phyloP scores from a whole-genome alignment of 129 eudicot genomes.

The Flaveria brownii region DNA sequence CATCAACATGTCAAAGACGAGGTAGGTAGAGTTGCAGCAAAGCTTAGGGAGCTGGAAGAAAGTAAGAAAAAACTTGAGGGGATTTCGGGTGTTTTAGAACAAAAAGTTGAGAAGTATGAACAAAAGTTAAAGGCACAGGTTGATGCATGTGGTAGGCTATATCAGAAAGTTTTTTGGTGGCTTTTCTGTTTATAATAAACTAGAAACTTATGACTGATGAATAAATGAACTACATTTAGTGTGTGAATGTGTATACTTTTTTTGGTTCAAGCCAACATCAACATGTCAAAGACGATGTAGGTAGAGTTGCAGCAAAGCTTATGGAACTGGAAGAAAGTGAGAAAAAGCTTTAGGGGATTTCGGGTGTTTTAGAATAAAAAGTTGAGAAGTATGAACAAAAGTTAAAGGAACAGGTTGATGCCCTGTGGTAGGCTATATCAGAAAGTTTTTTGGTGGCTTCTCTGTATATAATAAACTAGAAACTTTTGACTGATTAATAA shows the following conservation, averaged over 20 bases:
- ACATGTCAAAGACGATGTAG: constrained; percentile 32
- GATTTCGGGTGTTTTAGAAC: constrained; percentile 30
- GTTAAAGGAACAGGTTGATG: constrained; percentile 60
- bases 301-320: constrained; percentile 45
- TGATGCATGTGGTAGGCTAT: constrained; percentile 51
- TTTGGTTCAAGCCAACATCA: constrained; percentile 13
- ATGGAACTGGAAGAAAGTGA: constrained; percentile 43
- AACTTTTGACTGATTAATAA: no score
- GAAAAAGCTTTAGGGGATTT: constrained; percentile 34
- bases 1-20: constrained; percentile 27
- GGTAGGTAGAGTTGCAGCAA: constrained; percentile 42
- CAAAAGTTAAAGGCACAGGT: constrained; percentile 52
- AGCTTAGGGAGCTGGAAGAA: constrained; percentile 48
- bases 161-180: no score
- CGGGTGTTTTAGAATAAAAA: constrained; percentile 29
- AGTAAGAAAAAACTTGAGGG: constrained; percentile 32
- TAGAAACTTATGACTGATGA: no score
- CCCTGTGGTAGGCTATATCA: constrained; percentile 45
- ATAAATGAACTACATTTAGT: no score
- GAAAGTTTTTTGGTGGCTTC: no score
- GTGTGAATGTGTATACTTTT: no score
- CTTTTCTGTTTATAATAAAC: no score
- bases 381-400: constrained; percentile 41
- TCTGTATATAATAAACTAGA: no score
- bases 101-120: constrained; percentile 44